Evolutionary conservation across 345 rosid genomes (phyloP).

Genomic region (Clarkia xantiana): DNA sequence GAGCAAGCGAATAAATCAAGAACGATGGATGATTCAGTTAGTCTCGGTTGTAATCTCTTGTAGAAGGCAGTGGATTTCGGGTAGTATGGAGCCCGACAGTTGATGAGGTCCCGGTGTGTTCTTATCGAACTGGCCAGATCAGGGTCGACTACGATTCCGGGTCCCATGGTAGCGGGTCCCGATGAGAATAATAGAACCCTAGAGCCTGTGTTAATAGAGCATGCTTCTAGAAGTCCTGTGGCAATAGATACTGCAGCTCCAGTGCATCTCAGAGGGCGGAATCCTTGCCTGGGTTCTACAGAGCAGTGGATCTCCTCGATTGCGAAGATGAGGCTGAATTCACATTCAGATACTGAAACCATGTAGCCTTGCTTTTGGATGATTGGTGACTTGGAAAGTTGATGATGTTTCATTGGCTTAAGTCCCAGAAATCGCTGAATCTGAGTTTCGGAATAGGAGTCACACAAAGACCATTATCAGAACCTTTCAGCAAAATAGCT

Average conservation of each 20-base stretch:
- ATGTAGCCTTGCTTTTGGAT: slow-evolving; percentile 63
- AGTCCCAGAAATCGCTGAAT: slow-evolving; percentile 54
- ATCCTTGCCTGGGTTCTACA: slow-evolving; percentile 22
- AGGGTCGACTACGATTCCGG: slow-evolving; percentile 62
- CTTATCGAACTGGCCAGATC: slow-evolving; percentile 51
- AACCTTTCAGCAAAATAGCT: too few species aligned
- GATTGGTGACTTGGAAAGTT: slow-evolving; percentile 32
- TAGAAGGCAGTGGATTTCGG: slow-evolving; percentile 52
- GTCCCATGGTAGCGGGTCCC: slow-evolving; percentile 88
- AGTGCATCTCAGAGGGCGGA: slow-evolving; percentile 78
- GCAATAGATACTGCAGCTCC: slow-evolving; percentile 78
- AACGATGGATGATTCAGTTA: slow-evolving; percentile 45
- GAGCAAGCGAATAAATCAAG: slow-evolving; percentile 91
- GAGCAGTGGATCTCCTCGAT: slow-evolving; percentile 56
- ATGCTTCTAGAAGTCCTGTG: slow-evolving; percentile 65
- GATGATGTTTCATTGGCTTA: slow-evolving; percentile 26
- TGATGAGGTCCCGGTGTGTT: slow-evolving; percentile 71
- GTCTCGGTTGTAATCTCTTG: slow-evolving; percentile 40
- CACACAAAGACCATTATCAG: not conserved
- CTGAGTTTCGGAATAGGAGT: slow-evolving; percentile 17
- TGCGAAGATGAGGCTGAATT: slow-evolving; percentile 59
- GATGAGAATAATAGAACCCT: slow-evolving; percentile 88
- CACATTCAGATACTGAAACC: slow-evolving; percentile 66
- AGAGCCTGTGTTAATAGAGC: slow-evolving; percentile 46
- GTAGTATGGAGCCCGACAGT: slow-evolving; percentile 43